Percentiles rank a stretch among this genome's conserved stretches.
These are phyloP conservation scores for Rhodomyrtus tomentosa DNA, from an alignment of 345 rosid species.

Conservation along the genomic window DNA sequence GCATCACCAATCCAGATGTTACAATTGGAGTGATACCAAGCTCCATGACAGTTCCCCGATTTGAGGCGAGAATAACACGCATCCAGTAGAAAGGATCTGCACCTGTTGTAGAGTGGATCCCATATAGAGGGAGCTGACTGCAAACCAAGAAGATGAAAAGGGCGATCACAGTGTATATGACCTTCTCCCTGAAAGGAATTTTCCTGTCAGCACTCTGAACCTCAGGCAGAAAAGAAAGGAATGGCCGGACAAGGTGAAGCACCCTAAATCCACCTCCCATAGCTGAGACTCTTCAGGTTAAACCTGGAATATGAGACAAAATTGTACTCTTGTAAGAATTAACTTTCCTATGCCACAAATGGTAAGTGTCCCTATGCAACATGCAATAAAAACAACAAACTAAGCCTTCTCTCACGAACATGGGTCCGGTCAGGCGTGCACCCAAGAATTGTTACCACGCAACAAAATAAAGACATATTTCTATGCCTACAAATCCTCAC, in stretches of 20 bases:
- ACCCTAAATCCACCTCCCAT: constrained; percentile 81
- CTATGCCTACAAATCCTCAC: neutral
- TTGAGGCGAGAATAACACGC: constrained; percentile 74
- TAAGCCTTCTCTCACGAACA: neutral
- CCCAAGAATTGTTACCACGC: neutral
- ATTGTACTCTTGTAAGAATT: neutral
- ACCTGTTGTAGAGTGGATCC: constrained; percentile 66
- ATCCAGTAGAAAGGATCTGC: constrained; percentile 82
- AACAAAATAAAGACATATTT: neutral
- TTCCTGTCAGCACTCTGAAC: constrained; percentile 77
- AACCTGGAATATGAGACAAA: neutral
- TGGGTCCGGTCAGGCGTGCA: neutral
- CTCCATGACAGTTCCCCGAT: constrained; percentile 76
- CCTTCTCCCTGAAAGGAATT: constrained; percentile 76
- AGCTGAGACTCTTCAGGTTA: neutral
- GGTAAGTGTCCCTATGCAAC: neutral
- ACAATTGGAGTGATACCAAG: constrained; percentile 78
- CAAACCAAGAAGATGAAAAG: constrained; percentile 69
- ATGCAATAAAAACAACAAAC: neutral
- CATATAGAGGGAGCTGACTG: constrained; percentile 73
- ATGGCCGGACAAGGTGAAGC: constrained; percentile 66
- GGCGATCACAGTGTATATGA: constrained; percentile 64
- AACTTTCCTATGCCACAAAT: neutral
- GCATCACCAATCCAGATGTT: constrained; percentile 72
- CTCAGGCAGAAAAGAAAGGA: constrained; percentile 59